These are phyloP conservation scores for Endocarpon pusillum DNA, from an alignment of 495 filamentous ascomycete species.

Conservation along the genomic window DNA sequence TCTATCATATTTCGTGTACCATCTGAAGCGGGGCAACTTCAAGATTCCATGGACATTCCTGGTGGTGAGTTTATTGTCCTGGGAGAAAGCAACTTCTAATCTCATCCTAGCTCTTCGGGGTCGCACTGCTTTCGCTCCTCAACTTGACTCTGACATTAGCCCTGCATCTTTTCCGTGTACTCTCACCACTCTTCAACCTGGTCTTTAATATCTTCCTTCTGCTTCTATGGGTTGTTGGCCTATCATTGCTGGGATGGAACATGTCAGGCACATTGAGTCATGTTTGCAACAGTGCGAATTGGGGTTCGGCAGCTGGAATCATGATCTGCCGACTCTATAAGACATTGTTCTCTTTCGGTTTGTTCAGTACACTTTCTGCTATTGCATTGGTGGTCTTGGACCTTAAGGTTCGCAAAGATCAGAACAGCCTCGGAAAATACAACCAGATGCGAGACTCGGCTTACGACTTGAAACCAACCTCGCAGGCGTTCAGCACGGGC, in stretches of 20 bases:
- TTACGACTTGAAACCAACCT: not conserved
- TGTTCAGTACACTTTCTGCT: conserved; percentile 24
- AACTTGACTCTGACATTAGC: conserved; percentile 33
- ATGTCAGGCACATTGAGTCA: conserved; percentile 38
- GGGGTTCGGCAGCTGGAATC: conserved; percentile 39
- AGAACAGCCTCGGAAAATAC: not conserved
- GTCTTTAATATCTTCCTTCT: conserved; percentile 31
- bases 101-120: conserved; percentile 31
- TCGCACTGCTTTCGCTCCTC: conserved; percentile 37
- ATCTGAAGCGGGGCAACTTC: conserved; percentile 35
- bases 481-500: not conserved
- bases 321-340: conserved; percentile 49
- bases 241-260: conserved; percentile 40
- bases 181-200: conserved; percentile 38
- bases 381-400: not conserved
- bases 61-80: conserved; percentile 25
- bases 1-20: conserved; percentile 43
- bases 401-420: not conserved
- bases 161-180: conserved; percentile 37
- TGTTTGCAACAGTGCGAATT: conserved; percentile 34
- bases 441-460: not conserved
- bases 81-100: not conserved
- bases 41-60: conserved; percentile 48
- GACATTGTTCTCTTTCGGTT: conserved; percentile 44
- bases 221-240: conserved; percentile 38